A percentile compares a stretch with the other conserved stretches of the same genome.
phyloP scores from a whole-genome alignment of 2,329 filamentous ascomycete species.

The Fusarium miscanthi region DNA sequence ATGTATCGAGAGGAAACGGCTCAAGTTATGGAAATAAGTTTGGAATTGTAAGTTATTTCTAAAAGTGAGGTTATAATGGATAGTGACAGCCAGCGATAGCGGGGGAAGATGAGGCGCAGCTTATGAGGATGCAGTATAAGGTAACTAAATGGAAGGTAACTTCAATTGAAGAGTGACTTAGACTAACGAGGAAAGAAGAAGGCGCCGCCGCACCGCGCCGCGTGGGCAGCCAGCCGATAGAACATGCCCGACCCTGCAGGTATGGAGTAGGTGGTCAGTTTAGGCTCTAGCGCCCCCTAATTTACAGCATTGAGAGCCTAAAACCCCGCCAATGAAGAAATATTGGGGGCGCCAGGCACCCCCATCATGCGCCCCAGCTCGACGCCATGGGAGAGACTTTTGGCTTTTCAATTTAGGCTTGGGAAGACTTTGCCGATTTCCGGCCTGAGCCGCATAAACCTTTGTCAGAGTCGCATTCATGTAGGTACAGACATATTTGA shows the following conservation, averaged over 20 bases:
- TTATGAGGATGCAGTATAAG: conserved; percentile 18
- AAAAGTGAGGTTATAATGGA: conserved; percentile 26
- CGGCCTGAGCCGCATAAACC: conserved; percentile 23
- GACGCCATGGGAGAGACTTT: background rate
- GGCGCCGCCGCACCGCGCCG: conserved; percentile 17
- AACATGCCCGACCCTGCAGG: conserved; percentile 2
- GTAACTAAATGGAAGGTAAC: background rate
- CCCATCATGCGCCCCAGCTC: conserved; percentile 6
- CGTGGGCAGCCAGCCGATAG: conserved; percentile 16
- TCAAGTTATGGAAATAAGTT: background rate
- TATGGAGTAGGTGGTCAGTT: conserved; percentile 41
- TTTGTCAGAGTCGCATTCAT: conserved; percentile 23
- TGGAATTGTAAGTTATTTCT: conserved; percentile 15
- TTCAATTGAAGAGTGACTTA: background rate
- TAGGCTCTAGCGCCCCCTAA: conserved; percentile 36
- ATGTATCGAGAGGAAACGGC: background rate
- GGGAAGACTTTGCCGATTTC: conserved; percentile 27
- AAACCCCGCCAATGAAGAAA: conserved; percentile 41
- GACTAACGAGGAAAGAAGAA: conserved; percentile 7
- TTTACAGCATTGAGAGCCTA: conserved; percentile 33
- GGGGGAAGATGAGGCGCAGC: conserved; percentile 38
- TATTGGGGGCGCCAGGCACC: conserved; percentile 7
- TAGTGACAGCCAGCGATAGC: conserved; percentile 5
- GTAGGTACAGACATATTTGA: conserved; percentile 20
- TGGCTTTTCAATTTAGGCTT: background rate